Percentiles rank a stretch among this genome's conserved stretches.
Conservation (phyloP, 345 rosid genomes). For the Eucalyptus polyanthemos region DNA sequence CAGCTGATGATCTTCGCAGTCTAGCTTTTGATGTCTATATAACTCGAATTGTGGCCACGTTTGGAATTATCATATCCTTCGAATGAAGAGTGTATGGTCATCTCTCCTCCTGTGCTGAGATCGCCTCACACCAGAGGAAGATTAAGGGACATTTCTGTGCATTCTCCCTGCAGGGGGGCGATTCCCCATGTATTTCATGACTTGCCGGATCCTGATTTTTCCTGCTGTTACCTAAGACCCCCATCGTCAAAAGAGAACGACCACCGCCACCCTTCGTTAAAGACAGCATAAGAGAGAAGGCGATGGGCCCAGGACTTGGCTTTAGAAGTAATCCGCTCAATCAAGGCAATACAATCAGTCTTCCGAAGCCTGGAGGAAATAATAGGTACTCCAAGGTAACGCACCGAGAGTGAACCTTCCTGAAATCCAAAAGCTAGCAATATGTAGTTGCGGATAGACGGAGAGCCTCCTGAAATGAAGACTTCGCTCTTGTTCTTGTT, state of each 20-base stretch:
- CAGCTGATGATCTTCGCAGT: neutral
- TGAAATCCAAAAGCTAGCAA: too few species aligned
- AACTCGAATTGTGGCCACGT: neutral
- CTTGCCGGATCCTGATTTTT: neutral
- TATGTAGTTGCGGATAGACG: too few species aligned
- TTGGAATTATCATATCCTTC: neutral
- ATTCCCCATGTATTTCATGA: neutral
- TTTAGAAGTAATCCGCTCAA: too few species aligned
- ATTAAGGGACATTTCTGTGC: neutral
- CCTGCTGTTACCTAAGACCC: neutral
- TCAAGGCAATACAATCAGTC: too few species aligned
- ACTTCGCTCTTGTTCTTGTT: too few species aligned
- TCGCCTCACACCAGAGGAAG: neutral
- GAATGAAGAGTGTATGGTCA: neutral
- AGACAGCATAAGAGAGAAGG: neutral
- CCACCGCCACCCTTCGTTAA: neutral
- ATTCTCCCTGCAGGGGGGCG: neutral
- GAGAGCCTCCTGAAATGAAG: too few species aligned
- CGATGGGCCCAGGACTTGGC: too few species aligned
- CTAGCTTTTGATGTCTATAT: neutral
- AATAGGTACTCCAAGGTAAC: too few species aligned
- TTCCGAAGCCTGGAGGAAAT: too few species aligned
- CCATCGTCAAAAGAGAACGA: neutral
- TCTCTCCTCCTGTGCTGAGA: neutral
- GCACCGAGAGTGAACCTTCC: too few species aligned